Evolutionary conservation across 2,329 filamentous ascomycete species (phyloP), one percentile per base, ranked within the genome.

Genomic region (Alternaria infectoria): DNA sequence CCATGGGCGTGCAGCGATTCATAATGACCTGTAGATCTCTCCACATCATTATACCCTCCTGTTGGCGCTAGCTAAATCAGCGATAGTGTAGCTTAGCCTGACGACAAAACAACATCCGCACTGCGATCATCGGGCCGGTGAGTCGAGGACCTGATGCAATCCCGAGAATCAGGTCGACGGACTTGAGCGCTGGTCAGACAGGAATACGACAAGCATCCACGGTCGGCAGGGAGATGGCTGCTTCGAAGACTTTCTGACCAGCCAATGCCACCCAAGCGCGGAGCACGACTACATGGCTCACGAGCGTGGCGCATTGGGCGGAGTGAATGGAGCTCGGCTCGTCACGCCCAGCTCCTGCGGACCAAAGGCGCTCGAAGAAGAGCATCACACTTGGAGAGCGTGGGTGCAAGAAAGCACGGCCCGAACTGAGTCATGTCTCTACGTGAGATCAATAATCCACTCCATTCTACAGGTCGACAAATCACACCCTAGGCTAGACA

Each of bases 161-260:
- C 40, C 69, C 69, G 54, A 62, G 50, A 69, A 61, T 59, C 69
- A 66, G 68, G 68, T 58, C 46, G 32, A 64, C 68, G 70, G 71
- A 74, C 59, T 69, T 76, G 50, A 66, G 71, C 70, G 72, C 67
- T 64, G 60, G 57, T 57, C 57, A 59, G 51, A 44, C 54, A 17
- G 15, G 44, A 54, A 43, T 36, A 54, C 54, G 61, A 61, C 23
- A 43, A 23, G 28, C 40, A 59, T 52, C 43, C 57, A 43, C 49
- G 59, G 57, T 57, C 28, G 26, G 51, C 51, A 32, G 44, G 30
- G 56, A 51, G 40, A 58, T 55, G 61, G 55, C 64, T 61, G 49
- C 55, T 19, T 54, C 44, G 52, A 54, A 40, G 43, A 59, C 57
- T 54, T 52, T 45, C 30, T 23, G 46, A 54, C 19, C 44, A 26